Percentiles rank a stretch among this genome's conserved stretches.
These are phyloP conservation scores for Vitis cinerea DNA, from an alignment of 164 flowering plant genomes.

Conservation along the genomic window DNA sequence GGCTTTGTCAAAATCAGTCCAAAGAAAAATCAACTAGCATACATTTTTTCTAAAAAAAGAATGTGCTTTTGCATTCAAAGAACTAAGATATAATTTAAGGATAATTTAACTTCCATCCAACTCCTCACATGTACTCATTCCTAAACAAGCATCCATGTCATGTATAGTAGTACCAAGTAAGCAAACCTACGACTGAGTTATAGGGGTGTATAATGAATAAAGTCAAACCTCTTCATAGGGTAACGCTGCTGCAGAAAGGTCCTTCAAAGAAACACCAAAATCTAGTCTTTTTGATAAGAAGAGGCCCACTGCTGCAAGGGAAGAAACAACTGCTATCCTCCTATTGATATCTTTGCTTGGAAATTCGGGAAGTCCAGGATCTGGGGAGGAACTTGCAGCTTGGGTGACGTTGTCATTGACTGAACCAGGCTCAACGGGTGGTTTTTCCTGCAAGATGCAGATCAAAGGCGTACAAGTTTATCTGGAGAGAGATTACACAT, in stretches of 20 bases:
- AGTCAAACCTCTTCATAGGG: slow-evolving; percentile 79
- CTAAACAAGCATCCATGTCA: too few species aligned
- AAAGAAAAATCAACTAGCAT: too few species aligned
- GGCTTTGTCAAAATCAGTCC: too few species aligned
- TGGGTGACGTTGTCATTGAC: slow-evolving; percentile 18
- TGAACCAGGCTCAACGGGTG: slow-evolving; percentile 21
- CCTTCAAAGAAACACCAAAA: slow-evolving; percentile 88
- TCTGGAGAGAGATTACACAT: neutral
- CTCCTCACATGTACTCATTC: too few species aligned
- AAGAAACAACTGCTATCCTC: slow-evolving; percentile 57
- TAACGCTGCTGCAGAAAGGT: slow-evolving; percentile 69
- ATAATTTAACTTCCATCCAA: too few species aligned
- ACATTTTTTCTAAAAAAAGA: too few species aligned
- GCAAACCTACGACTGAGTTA: too few species aligned
- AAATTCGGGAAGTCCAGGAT: slow-evolving; percentile 37
- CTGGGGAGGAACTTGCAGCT: slow-evolving; percentile 30
- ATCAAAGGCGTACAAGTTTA: neutral
- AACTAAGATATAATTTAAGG: too few species aligned
- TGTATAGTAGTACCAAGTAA: too few species aligned
- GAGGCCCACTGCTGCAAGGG: slow-evolving; percentile 67
- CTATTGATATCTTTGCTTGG: slow-evolving; percentile 58
- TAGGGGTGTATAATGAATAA: neutral
- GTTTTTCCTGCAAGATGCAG: slow-evolving; percentile 40
- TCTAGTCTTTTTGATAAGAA: slow-evolving; percentile 66
- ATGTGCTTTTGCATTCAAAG: too few species aligned